These are phyloP conservation scores for Phylloboletellus chloephorus DNA, from an alignment of 1,284 basidiomycete species.

Conservation along the genomic window DNA sequence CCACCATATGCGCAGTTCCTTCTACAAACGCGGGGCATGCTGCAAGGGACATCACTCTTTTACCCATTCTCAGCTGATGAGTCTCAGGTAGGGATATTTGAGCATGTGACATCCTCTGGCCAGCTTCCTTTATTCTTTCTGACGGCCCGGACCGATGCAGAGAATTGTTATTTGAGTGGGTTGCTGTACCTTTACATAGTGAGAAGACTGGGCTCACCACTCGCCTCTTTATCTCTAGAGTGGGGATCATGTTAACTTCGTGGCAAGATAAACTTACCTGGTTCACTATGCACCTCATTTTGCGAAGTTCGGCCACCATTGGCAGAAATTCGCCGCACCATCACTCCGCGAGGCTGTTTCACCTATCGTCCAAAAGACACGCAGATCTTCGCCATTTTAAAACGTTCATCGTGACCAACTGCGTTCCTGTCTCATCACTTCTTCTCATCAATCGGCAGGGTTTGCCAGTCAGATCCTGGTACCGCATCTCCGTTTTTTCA, in stretches of 20 bases:
- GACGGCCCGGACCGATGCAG: conserved; percentile 4
- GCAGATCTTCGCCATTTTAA: conserved; percentile 23
- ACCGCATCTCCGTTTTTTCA: conserved; percentile 9
- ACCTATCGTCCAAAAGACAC: conserved; percentile 10
- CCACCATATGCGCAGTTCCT: conserved; percentile 9
- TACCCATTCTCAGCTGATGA: conserved; percentile 26
- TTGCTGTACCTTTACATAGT: too few relatives aligned
- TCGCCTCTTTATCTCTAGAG: too few relatives aligned
- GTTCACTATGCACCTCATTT: too few relatives aligned
- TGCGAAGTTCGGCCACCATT: too few relatives aligned
- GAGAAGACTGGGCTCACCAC: too few relatives aligned
- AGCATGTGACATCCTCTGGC: conserved; percentile 23
- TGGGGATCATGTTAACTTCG: too few relatives aligned
- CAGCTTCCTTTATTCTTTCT: conserved; percentile 8
- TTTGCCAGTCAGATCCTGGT: conserved; percentile 4
- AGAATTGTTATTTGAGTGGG: too few relatives aligned
- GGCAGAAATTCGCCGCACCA: too few relatives aligned
- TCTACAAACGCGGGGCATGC: conserved; percentile 15
- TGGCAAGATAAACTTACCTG: too few relatives aligned
- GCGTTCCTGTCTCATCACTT: conserved; percentile 20
- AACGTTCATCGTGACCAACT: conserved; percentile 12
- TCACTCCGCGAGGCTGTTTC: too few relatives aligned
- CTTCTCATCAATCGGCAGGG: conserved; percentile 2
- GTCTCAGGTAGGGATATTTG: conserved; percentile 23
- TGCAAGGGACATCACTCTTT: conserved; percentile 32